These are phyloP conservation scores for Polyplosphaeria fusca DNA, from an alignment of 495 filamentous ascomycete species.

Conservation along the genomic window DNA sequence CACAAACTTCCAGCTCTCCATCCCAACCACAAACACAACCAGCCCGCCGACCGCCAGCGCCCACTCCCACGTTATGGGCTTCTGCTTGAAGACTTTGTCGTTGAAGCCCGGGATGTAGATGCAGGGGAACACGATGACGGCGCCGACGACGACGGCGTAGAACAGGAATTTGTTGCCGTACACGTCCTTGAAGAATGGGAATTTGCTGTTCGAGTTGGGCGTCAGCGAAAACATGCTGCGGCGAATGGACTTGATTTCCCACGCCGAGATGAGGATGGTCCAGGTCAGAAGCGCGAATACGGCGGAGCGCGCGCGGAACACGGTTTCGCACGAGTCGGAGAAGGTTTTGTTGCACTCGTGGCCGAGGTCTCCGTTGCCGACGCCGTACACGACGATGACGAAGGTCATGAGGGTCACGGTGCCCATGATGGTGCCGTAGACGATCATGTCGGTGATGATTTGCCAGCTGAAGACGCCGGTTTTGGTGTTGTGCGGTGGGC, in stretches of 20 bases:
- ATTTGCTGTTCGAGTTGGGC: conserved; percentile 21
- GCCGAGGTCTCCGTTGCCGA: conserved; percentile 57
- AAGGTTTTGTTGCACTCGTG: conserved; percentile 58
- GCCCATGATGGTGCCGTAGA: conserved; percentile 69
- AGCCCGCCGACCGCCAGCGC: conserved; percentile 54
- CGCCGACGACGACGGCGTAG: conserved; percentile 63
- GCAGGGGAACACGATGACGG: conserved; percentile 61
- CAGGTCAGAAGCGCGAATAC: conserved; percentile 70
- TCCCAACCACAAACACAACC: conserved; percentile 53
- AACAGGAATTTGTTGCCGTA: conserved; percentile 67
- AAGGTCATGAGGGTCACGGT: conserved; percentile 61
- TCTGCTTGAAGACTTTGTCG: conserved; percentile 65
- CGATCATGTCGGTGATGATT: conserved; percentile 52
- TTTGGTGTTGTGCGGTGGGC: conserved; percentile 61
- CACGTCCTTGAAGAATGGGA: conserved; percentile 60
- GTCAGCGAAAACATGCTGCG: conserved; percentile 15
- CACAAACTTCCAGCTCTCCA: conserved; percentile 62
- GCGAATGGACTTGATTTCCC: conserved; percentile 37
- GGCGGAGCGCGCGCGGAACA: conserved; percentile 66
- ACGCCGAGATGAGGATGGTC: conserved; percentile 57
- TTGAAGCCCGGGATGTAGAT: conserved; percentile 70
- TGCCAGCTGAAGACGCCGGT: conserved; percentile 64
- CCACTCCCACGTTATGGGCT: conserved; percentile 68
- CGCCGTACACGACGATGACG: conserved; percentile 62
- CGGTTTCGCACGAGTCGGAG: conserved; percentile 23